Conservation (phyloP, 2,329 filamentous ascomycete genomes). For the Apiospora kogelbergensis region DNA sequence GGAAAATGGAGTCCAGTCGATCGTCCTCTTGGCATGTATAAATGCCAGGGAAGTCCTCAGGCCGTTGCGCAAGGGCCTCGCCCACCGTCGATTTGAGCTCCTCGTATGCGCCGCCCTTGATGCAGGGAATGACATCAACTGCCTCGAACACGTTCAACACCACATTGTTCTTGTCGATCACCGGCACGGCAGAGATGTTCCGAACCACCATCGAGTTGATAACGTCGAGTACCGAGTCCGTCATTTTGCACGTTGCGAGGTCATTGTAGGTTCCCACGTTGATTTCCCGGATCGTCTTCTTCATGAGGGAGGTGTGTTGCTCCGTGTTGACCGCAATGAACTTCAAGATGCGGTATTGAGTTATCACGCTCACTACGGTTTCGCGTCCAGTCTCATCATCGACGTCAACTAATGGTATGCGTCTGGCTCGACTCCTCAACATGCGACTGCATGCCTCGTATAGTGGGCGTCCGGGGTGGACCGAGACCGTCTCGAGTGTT, state of each 20-base stretch:
- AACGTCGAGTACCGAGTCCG: constrained; percentile 87
- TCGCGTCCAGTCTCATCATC: constrained; percentile 92
- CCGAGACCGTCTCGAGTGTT: constrained; percentile 93
- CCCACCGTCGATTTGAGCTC: constrained; percentile 84
- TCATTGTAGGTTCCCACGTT: constrained; percentile 81
- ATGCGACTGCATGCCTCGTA: constrained; percentile 96
- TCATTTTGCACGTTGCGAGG: constrained; percentile 82
- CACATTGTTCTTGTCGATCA: constrained; percentile 74
- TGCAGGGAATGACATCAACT: constrained; percentile 93
- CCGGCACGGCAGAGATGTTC: constrained; percentile 93
- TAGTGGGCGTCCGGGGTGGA: constrained; percentile 83
- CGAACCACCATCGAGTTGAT: constrained; percentile 90
- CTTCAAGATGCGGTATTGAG: constrained; percentile 97
- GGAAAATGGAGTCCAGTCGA: constrained; percentile 91
- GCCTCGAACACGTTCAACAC: constrained; percentile 97
- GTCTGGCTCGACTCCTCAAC: constrained; percentile 87
- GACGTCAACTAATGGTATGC: constrained; percentile 89
- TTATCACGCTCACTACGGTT: constrained; percentile 95
- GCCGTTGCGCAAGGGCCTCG: constrained; percentile 82
- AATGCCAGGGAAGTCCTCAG: constrained; percentile 91
- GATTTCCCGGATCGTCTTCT: constrained; percentile 83
- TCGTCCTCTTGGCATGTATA: constrained; percentile 94
- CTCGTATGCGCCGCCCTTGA: constrained; percentile 91
- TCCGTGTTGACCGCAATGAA: constrained; percentile 94
- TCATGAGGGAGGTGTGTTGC: constrained; percentile 81